phyloP scores from a whole-genome alignment of 306 rosid species.

The Vigna radiata region DNA sequence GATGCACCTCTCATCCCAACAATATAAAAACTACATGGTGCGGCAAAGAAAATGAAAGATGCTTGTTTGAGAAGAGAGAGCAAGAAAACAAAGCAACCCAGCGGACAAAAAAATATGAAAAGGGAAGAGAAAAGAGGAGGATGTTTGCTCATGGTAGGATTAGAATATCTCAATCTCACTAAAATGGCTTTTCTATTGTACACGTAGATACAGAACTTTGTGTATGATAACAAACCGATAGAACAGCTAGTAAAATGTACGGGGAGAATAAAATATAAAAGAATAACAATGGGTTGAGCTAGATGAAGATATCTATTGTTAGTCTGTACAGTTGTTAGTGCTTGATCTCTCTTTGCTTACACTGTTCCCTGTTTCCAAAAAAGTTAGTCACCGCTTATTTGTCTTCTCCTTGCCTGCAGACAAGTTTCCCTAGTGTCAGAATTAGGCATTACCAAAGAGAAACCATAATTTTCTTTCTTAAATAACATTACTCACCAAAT shows the following conservation, averaged over 20 bases:
- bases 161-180: conserved; percentile 18
- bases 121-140: background rate
- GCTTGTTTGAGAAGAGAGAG: background rate
- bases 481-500: conserved; percentile 65
- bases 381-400: conserved; percentile 58
- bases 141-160: conserved; percentile 13
- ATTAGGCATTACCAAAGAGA: conserved; percentile 27
- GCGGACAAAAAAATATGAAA: background rate
- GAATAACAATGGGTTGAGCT: conserved; percentile 32
- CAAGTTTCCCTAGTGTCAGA: conserved; percentile 42
- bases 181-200: conserved; percentile 22
- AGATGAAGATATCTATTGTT: conserved; percentile 45
- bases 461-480: background rate
- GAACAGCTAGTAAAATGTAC: conserved; percentile 22
- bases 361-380: background rate
- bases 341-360: conserved; percentile 38
- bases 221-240: conserved; percentile 28
- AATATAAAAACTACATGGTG: background rate
- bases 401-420: conserved; percentile 74
- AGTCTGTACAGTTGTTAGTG: conserved; percentile 55
- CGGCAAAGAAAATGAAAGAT: background rate
- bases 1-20: background rate
- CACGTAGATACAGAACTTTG: conserved; percentile 34
- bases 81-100: background rate
- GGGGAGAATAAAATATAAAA: conserved; percentile 39